A percentile compares a stretch with the other conserved stretches of the same genome.
phyloP scores from a whole-genome alignment of 2,329 filamentous ascomycete genomes.

The Immersiporthe knoxdaviesiana region DNA sequence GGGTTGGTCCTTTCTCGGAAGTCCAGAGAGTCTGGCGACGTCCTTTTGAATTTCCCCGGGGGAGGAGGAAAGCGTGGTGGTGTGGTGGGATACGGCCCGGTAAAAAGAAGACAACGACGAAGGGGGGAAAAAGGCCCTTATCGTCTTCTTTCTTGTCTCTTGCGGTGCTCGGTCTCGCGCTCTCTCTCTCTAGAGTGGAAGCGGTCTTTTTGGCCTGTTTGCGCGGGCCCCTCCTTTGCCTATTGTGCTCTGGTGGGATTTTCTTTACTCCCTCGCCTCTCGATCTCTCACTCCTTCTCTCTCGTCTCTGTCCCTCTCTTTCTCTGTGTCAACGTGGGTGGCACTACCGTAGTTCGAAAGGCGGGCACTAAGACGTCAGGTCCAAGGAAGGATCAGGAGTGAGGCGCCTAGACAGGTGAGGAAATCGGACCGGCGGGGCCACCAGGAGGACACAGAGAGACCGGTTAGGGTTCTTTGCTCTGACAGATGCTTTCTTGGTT shows the following conservation, averaged over 20 bases:
- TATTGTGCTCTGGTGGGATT: not conserved
- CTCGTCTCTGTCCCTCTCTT: not conserved
- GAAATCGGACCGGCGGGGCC: slow-evolving; percentile 1
- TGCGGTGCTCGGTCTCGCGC: too few species aligned
- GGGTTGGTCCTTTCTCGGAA: not conserved
- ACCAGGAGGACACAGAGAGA: not conserved
- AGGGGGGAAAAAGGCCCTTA: not conserved
- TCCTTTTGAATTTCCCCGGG: not conserved
- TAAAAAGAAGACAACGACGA: not conserved
- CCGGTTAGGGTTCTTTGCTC: not conserved
- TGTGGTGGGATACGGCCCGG: not conserved
- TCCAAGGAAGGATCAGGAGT: not conserved
- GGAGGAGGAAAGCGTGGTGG: not conserved
- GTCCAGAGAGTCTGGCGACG: not conserved
- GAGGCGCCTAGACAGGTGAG: slow-evolving; percentile 16
- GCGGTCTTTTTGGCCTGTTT: not conserved
- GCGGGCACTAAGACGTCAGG: slow-evolving; percentile 17
- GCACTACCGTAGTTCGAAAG: slow-evolving; percentile 6
- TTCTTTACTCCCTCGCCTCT: not conserved
- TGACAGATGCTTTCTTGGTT: not conserved
- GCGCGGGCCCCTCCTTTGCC: not conserved
- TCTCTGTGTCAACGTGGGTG: slow-evolving; percentile 7
- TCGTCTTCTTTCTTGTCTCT: not conserved
- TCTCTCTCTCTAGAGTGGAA: too few species aligned
- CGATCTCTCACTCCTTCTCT: not conserved